Base-by-base conservation (phyloP, 306 rosid genomes). In the Herpetospermum pedunculosum region DNA sequence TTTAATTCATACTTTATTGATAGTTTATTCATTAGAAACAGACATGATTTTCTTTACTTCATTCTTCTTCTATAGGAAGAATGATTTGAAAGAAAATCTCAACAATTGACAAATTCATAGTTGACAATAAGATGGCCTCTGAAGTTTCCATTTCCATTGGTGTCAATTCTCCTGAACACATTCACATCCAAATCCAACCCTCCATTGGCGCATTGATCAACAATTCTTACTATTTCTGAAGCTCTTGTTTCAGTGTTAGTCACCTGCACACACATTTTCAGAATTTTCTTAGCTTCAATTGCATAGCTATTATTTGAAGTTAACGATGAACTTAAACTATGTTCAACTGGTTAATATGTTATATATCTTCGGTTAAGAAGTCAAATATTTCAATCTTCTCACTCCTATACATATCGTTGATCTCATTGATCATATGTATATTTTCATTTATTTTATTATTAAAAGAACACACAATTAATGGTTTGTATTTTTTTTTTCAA, bases 181-280 rank as follows among this genome's bases (percentile, higher is more conserved):
- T 78, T 83, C 2, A 74, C 80, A 11, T 89, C 92, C 84, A 87
- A 77, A n/a, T 89, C 92, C 4, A 87, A 21, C 0, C 92, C 92
- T 65, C 86, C 89, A 34, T 84, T 84, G 23, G 62, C 30, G 37
- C 90, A 85, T 78, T 87, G 87, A 38, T 90, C 96, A 13, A 84
- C 88, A 4, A 87, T 90, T 50, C 92, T 86, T 38, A 83, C 91
- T 10, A 75, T 90, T 29, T 5, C 47, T 23, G 70, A 38, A 18
- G 73, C 65, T n/a, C 86, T 72, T 0, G 91, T 87, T 21, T 73
- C 74, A 82, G 81, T 75, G 34, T 84, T 89, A 0, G 89, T 92
- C 78, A 92, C 97, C 69, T 60, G 26, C 69, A n/a, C n/a, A n/a
- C n/a, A n/a, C n/a, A n/a, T n/a, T n/a, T n/a, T n/a, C n/a, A n/a